These are phyloP conservation scores for Erysimum cheiranthoides DNA, from an alignment of 345 rosid genomes.

Conservation along the genomic window DNA sequence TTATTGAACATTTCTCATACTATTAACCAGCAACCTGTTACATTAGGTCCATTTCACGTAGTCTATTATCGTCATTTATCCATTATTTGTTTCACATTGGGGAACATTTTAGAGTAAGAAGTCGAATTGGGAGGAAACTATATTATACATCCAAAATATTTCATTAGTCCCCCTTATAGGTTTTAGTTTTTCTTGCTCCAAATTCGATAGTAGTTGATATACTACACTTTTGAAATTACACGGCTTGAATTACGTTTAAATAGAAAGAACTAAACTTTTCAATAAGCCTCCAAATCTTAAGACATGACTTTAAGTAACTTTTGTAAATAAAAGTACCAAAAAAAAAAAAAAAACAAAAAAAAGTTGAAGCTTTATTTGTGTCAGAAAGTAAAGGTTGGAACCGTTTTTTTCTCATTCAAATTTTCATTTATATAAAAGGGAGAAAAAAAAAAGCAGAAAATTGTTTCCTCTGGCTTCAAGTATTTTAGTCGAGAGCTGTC, in stretches of 20 bases:
- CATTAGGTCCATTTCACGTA: neutral
- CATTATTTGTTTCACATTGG: constrained; percentile 14
- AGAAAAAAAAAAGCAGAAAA: neutral
- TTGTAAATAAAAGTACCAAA: no score
- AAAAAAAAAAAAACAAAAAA: neutral
- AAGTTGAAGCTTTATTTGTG: neutral
- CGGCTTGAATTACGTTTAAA: neutral
- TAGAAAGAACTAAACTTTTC: neutral
- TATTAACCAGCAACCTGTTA: neutral
- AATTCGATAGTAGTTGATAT: neutral
- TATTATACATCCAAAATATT: neutral
- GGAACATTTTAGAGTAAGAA: constrained; percentile 4
- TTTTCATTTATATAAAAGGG: neutral
- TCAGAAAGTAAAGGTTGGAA: constrained; percentile 8
- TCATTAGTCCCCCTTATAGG: neutral
- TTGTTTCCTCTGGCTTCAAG: constrained; percentile 25
- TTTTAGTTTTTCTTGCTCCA: neutral
- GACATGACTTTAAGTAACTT: neutral
- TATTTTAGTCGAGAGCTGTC: constrained; percentile 42
- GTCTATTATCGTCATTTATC: neutral
- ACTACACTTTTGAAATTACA: neutral
- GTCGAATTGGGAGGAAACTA: neutral
- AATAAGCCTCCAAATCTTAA: neutral
- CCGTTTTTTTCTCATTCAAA: neutral
- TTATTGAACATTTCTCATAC: neutral